Base-by-base conservation (phyloP, 345 rosid species). In the Syzygium oleosum region DNA sequence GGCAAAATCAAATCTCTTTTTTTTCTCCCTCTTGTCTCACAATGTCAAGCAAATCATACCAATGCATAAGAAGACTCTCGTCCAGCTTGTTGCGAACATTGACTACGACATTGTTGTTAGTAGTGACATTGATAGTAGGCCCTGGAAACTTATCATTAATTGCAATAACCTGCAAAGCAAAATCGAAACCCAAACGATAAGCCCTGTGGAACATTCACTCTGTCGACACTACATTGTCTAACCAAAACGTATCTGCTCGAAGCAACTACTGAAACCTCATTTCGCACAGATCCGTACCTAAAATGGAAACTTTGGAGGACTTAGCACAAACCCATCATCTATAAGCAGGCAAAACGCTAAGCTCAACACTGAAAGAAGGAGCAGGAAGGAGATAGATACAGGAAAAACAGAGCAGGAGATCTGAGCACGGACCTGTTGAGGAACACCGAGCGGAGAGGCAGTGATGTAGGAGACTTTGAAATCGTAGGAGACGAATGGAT, bases 361-460 rank as follows among this genome's bases (percentile, higher is more conserved):
- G 83, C 84, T 49, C 34, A 23, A 88, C 84, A 16, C 27, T n/a
- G n/a, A 65, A 87, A 91, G 83, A 87, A 17, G 22, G 68, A 86
- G 88, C 85, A 87, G 19, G 16, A 85, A 90, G 61, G 86, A 88
- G 22, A 84, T 6, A 13, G 59, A 53, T 23, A 23, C 86, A 29
- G 78, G 34, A 78, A 8, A n/a, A 87, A 89, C 89, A 85, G 90
- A 92, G 87, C 85, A 41, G 61, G 68, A 88, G 51, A 86, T 25
- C 46, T 46, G 43, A 53, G 68, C 56, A 88, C 91, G 31, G 63
- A 96, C 99, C 99, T 96, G 97, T 85, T 96, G 98, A 80, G 99
- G 98, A 63, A 94, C 96, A 86, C 99, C 99, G 86, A 96, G 97
- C 88, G 99, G 99, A 88, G 99, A 96, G 89, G 98, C 99, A 84